Evolutionary conservation across 306 rosid species (phyloP).

Genomic region (Prunus mira): DNA sequence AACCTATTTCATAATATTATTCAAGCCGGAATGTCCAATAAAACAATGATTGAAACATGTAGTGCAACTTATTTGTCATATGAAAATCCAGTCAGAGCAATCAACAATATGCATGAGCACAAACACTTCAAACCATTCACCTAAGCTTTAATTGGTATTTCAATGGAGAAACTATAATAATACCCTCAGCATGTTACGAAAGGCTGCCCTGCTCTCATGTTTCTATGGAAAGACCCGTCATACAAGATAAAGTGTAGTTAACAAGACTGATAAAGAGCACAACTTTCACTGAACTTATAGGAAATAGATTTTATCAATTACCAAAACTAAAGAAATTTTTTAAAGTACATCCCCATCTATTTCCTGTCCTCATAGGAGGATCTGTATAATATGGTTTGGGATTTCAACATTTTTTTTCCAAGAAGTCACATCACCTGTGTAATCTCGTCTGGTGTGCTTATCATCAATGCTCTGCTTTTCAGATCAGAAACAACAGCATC

Average conservation of each 20-base stretch:
- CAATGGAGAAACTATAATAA: background rate
- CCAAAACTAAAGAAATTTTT: background rate
- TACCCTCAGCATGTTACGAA: background rate
- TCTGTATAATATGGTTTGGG: background rate
- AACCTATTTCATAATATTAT: slow-evolving; percentile 46
- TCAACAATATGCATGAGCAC: background rate
- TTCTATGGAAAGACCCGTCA: background rate
- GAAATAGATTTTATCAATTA: background rate
- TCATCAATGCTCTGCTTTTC: slow-evolving; percentile 80
- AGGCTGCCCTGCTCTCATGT: background rate
- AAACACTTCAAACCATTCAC: slow-evolving; percentile 1
- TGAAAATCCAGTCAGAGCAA: background rate
- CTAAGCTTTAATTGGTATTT: background rate
- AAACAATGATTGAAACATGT: background rate
- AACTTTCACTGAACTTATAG: background rate
- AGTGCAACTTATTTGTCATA: background rate
- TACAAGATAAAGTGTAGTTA: background rate
- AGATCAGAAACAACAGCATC: slow-evolving; percentile 76
- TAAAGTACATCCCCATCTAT: background rate
- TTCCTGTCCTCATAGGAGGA: background rate
- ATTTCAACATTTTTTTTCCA: slow-evolving; percentile 17
- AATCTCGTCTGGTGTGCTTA: slow-evolving; percentile 89
- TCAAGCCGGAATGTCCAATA: background rate
- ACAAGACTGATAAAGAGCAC: background rate
- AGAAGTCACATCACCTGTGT: slow-evolving; percentile 67